These are phyloP conservation scores for Erythrobasidium yunnanense DNA, from an alignment of 768 basidiomycete genomes.

Conservation along the genomic window DNA sequence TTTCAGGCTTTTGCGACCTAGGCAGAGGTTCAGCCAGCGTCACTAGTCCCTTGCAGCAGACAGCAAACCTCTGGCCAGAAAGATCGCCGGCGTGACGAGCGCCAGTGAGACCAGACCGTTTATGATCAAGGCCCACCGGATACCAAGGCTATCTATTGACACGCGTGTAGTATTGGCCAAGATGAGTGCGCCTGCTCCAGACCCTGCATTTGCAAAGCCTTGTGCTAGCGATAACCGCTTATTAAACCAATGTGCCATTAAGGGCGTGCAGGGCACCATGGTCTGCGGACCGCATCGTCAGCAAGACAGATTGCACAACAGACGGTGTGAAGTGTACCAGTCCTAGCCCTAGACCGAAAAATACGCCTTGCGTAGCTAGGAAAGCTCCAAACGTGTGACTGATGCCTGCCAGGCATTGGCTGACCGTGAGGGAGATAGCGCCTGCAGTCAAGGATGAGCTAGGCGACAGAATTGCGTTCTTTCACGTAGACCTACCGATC, in stretches of 20 bases:
- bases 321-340: too few species aligned
- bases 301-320: background rate
- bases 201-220: constrained; percentile 37
- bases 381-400: constrained; percentile 31
- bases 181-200: constrained; percentile 36
- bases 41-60: background rate
- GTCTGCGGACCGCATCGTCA: background rate
- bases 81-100: constrained; percentile 37
- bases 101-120: constrained; percentile 39
- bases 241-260: constrained; percentile 35
- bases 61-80: constrained; percentile 33
- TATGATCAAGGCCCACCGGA: constrained; percentile 40
- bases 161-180: constrained; percentile 29
- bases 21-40: background rate
- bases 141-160: constrained; percentile 34
- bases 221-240: constrained; percentile 31
- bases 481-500: constrained; percentile 20
- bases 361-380: constrained; percentile 33
- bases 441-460: background rate
- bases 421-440: constrained; percentile 23
- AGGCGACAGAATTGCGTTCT: background rate
- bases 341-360: constrained; percentile 35
- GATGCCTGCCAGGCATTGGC: constrained; percentile 33
- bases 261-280: constrained; percentile 29
- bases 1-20: constrained; percentile 35